Evolutionary conservation across 2,329 filamentous ascomycete genomes (phyloP).

Genomic region (Colletotrichum melonis): DNA sequence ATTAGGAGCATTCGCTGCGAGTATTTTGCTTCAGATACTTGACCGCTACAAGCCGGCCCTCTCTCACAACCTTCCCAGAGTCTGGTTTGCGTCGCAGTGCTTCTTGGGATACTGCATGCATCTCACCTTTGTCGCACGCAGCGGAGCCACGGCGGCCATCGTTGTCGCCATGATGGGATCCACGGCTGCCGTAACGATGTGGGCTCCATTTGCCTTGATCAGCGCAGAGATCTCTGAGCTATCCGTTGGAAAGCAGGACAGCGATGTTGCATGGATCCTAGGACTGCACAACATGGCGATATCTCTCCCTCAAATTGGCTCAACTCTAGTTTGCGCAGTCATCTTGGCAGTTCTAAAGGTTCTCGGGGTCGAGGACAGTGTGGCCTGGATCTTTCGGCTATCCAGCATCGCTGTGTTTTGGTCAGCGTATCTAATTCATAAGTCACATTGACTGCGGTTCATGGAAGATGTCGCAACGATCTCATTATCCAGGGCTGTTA

Average conservation of each 20-base stretch:
- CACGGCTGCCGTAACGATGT: neutral
- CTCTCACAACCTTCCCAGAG: neutral
- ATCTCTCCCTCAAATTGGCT: no score
- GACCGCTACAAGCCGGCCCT: neutral
- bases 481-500: no score
- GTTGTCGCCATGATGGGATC: neutral
- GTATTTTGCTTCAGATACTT: neutral
- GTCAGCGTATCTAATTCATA: no score
- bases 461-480: no score
- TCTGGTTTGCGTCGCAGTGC: neutral
- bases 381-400: no score
- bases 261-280: neutral
- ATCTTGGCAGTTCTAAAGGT: no score
- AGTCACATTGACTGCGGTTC: no score
- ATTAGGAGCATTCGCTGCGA: neutral
- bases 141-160: neutral
- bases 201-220: neutral
- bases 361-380: no score
- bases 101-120: neutral
- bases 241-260: neutral
- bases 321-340: no score
- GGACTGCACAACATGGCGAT: neutral
- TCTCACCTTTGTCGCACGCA: neutral
- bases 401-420: no score
- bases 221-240: neutral